Conservation (phyloP, 306 rosid genomes). For the Chamaecrista fasciculata region DNA sequence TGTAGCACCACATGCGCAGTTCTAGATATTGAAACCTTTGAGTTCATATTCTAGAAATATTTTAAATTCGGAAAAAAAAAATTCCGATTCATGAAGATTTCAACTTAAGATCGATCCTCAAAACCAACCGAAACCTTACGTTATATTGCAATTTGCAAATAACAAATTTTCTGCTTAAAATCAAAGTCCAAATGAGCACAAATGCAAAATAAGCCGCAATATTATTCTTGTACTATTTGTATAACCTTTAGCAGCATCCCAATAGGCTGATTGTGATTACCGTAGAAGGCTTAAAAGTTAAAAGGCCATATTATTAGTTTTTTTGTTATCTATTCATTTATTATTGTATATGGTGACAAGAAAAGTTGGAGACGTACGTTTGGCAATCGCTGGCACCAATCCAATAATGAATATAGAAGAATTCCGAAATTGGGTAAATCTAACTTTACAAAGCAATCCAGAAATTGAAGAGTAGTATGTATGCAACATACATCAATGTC, state of each 20-base stretch:
- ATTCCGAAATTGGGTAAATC: not conserved
- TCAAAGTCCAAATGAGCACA: slow-evolving; percentile 2
- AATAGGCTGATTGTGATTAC: not conserved
- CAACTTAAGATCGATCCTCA: not conserved
- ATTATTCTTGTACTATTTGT: not conserved
- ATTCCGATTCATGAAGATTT: not conserved
- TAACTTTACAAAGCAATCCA: not conserved
- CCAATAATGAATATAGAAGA: not conserved
- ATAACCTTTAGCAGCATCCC: not conserved
- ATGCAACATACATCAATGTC: not conserved
- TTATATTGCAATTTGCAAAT: not conserved
- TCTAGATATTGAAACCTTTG: not conserved
- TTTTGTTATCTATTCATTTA: not conserved
- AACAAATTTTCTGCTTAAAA: not conserved
- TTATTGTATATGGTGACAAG: not conserved
- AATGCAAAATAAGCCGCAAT: not conserved
- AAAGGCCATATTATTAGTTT: not conserved
- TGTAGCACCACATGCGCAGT: no score
- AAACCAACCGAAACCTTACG: not conserved
- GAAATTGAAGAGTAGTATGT: not conserved
- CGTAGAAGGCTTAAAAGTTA: not conserved
- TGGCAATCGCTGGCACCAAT: not conserved
- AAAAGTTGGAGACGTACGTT: not conserved
- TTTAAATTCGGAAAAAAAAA: not conserved
- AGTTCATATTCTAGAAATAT: not conserved